Evolutionary conservation across 2,329 filamentous ascomycete species (phyloP).

Genomic region (Alternaria ethzedia): DNA sequence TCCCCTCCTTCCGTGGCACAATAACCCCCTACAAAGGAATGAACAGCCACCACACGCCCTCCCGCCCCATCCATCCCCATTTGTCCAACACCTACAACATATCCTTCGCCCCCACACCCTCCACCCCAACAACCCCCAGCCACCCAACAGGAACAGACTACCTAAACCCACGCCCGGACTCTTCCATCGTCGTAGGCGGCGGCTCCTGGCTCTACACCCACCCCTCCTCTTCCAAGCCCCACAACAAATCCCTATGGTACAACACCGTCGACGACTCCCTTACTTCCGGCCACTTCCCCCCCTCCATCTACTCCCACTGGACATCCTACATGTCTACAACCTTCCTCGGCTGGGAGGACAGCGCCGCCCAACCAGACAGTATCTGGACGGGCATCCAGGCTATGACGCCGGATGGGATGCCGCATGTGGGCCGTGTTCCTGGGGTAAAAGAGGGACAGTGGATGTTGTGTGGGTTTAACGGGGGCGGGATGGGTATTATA

Average conservation of each 20-base stretch:
- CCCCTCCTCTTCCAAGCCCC: too few species aligned
- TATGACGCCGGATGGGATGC: neutral
- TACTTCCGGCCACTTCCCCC: neutral
- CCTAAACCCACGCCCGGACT: conserved; percentile 18
- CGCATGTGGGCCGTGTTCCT: neutral
- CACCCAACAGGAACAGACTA: conserved; percentile 12
- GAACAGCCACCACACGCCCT: neutral
- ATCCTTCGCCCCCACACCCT: conserved; percentile 6
- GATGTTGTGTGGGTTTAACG: neutral
- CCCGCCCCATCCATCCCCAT: conserved; percentile 13
- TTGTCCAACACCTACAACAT: conserved; percentile 38
- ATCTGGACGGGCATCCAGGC: neutral
- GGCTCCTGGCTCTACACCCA: neutral
- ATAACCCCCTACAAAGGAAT: neutral
- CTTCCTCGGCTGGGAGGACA: neutral
- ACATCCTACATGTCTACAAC: neutral
- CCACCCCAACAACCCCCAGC: neutral
- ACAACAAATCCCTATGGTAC: neutral
- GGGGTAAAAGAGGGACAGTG: neutral
- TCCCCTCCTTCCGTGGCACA: neutral
- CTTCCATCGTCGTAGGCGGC: neutral
- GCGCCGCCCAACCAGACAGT: neutral
- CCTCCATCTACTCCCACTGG: neutral
- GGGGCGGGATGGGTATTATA: neutral
- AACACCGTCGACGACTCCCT: neutral